A percentile compares a stretch with the other conserved stretches of the same genome.
These are phyloP conservation scores for Cadophora malorum DNA, from an alignment of 2,329 filamentous ascomycete species.

Conservation along the genomic window DNA sequence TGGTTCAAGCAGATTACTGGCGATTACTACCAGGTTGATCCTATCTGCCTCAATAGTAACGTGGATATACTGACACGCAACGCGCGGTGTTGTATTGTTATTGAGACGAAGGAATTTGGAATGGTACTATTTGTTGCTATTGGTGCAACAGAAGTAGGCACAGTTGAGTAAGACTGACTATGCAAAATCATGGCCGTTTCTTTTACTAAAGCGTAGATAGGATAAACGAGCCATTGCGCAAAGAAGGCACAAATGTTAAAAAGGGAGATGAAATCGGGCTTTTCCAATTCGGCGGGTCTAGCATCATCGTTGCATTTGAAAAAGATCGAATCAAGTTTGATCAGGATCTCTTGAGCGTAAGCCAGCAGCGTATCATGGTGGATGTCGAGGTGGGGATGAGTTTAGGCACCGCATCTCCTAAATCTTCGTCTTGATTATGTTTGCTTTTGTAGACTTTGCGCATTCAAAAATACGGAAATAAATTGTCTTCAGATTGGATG, in stretches of 20 bases:
- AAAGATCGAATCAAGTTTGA: not conserved
- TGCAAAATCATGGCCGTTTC: not conserved
- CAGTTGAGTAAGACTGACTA: not conserved
- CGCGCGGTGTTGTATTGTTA: not conserved
- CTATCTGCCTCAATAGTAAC: constrained; percentile 27
- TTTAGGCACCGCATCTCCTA: not conserved
- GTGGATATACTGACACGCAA: not conserved
- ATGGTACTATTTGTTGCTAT: not conserved
- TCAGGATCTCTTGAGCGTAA: not conserved
- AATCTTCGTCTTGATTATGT: not conserved
- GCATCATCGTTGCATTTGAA: not conserved
- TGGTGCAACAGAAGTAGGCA: not conserved
- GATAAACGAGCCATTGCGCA: not conserved
- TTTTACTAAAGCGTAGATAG: not conserved
- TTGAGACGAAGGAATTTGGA: not conserved
- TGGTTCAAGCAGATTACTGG: constrained; percentile 50
- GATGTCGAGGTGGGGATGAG: not conserved
- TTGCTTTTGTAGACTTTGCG: not conserved
- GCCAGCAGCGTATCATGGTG: not conserved
- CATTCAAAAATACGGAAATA: not conserved
- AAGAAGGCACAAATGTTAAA: not conserved
- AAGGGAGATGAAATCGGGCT: not conserved
- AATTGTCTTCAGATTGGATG: not conserved
- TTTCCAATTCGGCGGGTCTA: not conserved
- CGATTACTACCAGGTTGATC: constrained; percentile 52